These are phyloP conservation scores for Hypoxylon fragiforme DNA, from an alignment of 495 filamentous ascomycete species.

Conservation along the genomic window DNA sequence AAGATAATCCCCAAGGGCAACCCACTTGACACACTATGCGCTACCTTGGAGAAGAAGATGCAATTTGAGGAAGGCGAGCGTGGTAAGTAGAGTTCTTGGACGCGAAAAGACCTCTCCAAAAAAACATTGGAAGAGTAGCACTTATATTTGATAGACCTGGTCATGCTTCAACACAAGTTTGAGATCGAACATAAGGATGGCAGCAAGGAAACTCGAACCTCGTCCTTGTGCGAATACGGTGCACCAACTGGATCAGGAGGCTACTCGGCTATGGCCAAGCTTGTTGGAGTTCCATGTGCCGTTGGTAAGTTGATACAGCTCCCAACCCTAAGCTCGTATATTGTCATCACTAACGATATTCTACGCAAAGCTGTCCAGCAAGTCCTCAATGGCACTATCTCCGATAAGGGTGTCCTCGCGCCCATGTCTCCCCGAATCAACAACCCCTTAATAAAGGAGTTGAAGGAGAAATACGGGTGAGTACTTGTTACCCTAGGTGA, in stretches of 20 bases:
- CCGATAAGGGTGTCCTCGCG: constrained; percentile 76
- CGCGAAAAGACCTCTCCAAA: too few relatives aligned
- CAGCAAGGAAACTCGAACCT: constrained; percentile 70
- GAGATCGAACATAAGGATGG: constrained; percentile 80
- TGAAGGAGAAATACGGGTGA: constrained; percentile 62
- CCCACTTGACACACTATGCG: constrained; percentile 87
- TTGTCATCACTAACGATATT: constrained; percentile 45
- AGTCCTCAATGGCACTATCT: constrained; percentile 81
- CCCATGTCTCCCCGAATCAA: constrained; percentile 77
- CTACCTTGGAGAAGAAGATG: constrained; percentile 90
- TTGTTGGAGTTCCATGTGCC: constrained; percentile 64
- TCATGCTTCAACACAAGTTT: constrained; percentile 95
- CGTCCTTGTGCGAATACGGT: constrained; percentile 86
- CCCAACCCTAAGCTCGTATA: too few relatives aligned
- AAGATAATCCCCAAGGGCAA: constrained; percentile 74
- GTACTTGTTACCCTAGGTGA: background rate
- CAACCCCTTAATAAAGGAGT: constrained; percentile 69
- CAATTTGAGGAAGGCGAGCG: constrained; percentile 81
- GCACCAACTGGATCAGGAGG: constrained; percentile 59
- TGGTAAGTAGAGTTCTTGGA: constrained; percentile 57
- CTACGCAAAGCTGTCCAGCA: constrained; percentile 68
- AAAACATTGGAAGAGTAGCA: too few relatives aligned
- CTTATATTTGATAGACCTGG: too few relatives aligned
- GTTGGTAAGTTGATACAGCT: constrained; percentile 26
- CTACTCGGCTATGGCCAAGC: constrained; percentile 89